Conservation (phyloP, 2,329 filamentous ascomycete genomes). For the Bipolaris zeicola region DNA sequence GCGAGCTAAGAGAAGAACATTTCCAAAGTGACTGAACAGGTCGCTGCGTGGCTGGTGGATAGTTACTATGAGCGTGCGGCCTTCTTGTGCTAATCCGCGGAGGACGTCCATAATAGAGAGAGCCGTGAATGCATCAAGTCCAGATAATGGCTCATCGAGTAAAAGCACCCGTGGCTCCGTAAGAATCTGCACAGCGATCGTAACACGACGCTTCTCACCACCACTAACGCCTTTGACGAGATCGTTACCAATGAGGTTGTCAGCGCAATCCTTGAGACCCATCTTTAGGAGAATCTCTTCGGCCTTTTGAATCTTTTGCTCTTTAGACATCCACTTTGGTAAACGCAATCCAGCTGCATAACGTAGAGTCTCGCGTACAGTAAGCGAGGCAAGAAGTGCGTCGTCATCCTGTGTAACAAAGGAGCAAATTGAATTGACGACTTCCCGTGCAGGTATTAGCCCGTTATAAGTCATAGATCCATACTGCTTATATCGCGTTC, state of each 20-base stretch:
- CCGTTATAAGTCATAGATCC: slow-evolving; percentile 74
- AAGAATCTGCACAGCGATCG: slow-evolving; percentile 77
- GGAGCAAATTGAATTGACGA: slow-evolving; percentile 73
- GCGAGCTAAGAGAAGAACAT: slow-evolving; percentile 71
- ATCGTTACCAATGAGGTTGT: slow-evolving; percentile 74
- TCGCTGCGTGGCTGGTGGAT: slow-evolving; percentile 80
- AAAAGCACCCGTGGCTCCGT: slow-evolving; percentile 75
- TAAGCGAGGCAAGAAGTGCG: slow-evolving; percentile 73
- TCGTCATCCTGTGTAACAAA: slow-evolving; percentile 82
- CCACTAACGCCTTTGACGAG: slow-evolving; percentile 79
- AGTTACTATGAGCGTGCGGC: slow-evolving; percentile 74
- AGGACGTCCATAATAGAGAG: slow-evolving; percentile 74
- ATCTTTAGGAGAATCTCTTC: slow-evolving; percentile 76
- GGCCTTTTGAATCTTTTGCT: slow-evolving; percentile 69
- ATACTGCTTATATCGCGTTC: slow-evolving; percentile 65
- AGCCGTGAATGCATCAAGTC: slow-evolving; percentile 78
- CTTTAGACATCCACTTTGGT: slow-evolving; percentile 70
- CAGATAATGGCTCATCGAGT: slow-evolving; percentile 77
- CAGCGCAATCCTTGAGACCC: slow-evolving; percentile 77
- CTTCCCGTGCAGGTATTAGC: slow-evolving; percentile 68
- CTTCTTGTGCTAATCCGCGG: slow-evolving; percentile 71
- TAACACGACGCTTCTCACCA: slow-evolving; percentile 77
- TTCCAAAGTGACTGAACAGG: slow-evolving; percentile 73
- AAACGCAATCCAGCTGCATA: slow-evolving; percentile 71
- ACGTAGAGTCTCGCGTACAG: slow-evolving; percentile 74